phyloP scores from a whole-genome alignment of 176 grass and related monocot genomes.

The Ensete glaucum region DNA sequence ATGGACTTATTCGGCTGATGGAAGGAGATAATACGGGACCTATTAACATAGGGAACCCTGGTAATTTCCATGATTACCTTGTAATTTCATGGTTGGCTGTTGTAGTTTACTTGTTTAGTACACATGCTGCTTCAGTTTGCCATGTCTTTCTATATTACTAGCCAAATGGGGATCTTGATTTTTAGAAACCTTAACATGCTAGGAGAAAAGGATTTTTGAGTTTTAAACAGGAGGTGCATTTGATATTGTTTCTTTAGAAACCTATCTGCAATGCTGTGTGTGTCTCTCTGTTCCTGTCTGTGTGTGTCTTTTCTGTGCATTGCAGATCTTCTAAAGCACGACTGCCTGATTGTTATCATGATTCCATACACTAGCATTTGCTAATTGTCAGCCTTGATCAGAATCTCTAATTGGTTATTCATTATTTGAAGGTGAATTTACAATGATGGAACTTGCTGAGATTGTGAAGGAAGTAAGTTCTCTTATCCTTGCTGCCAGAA shows the following conservation, averaged over 20 bases:
- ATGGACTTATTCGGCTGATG: conserved; percentile 99
- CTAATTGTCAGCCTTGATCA: not conserved
- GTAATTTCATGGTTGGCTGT: not conserved
- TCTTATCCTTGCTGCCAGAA: not conserved
- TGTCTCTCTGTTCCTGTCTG: too few relatives aligned
- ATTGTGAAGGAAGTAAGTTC: conserved; percentile 75
- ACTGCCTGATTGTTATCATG: not conserved
- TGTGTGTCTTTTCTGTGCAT: too few relatives aligned
- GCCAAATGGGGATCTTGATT: too few relatives aligned
- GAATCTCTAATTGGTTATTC: not conserved
- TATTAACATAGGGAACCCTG: conserved; percentile 95
- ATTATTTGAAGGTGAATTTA: conserved; percentile 67
- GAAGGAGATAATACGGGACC: conserved; percentile 89
- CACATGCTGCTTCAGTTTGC: not conserved
- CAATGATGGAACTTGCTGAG: conserved; percentile 97
- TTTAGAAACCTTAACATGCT: too few relatives aligned
- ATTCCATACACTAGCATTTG: not conserved
- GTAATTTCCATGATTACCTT: conserved; percentile 25
- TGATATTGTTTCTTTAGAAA: too few relatives aligned
- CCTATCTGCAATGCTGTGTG: too few relatives aligned
- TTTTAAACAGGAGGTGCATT: too few relatives aligned
- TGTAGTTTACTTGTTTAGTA: not conserved
- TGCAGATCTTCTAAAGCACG: too few relatives aligned
- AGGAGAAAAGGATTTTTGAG: too few relatives aligned
- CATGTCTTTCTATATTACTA: not conserved